Percentiles rank a stretch among this genome's conserved stretches.
phyloP scores from a whole-genome alignment of 139 green algal genomes.

The Chlamydomonas sp. region DNA sequence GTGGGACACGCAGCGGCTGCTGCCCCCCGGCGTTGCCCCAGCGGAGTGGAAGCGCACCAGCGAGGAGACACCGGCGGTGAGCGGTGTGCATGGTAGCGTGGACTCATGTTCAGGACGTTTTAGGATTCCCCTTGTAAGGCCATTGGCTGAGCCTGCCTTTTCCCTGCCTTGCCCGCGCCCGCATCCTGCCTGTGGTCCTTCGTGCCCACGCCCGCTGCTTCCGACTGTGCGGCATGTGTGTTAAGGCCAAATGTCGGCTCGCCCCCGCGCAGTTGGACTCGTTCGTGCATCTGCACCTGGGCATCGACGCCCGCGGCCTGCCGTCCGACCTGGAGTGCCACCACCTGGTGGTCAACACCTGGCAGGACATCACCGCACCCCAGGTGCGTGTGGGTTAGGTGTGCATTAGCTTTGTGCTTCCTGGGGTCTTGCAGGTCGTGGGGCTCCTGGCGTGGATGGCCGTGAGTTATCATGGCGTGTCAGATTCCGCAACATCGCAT shows the following conservation, averaged over 20 bases:
- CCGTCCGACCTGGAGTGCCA: slow-evolving; percentile 79
- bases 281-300: slow-evolving; percentile 93
- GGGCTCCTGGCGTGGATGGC: too few relatives aligned
- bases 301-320: slow-evolving; percentile 83
- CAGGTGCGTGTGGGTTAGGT: slow-evolving; percentile 61
- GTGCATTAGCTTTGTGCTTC: background rate
- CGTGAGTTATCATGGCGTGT: too few relatives aligned
- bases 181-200: background rate
- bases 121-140: background rate
- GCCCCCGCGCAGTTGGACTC: slow-evolving; percentile 56
- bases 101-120: background rate
- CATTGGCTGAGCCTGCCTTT: background rate
- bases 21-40: slow-evolving; percentile 53
- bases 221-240: too few relatives aligned
- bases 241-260: too few relatives aligned
- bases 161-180: background rate
- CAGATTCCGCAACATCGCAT: too few relatives aligned
- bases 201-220: too few relatives aligned
- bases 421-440: too few relatives aligned
- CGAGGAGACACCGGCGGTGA: slow-evolving; percentile 40
- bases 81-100: background rate
- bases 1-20: slow-evolving; percentile 83
- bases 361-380: slow-evolving; percentile 60
- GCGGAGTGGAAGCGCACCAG: slow-evolving; percentile 31
- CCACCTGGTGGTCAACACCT: slow-evolving; percentile 87